Percentiles rank a stretch among this genome's conserved stretches.
phyloP scores from a whole-genome alignment of 2,329 filamentous ascomycete species.

The Calonectria leucothoes region DNA sequence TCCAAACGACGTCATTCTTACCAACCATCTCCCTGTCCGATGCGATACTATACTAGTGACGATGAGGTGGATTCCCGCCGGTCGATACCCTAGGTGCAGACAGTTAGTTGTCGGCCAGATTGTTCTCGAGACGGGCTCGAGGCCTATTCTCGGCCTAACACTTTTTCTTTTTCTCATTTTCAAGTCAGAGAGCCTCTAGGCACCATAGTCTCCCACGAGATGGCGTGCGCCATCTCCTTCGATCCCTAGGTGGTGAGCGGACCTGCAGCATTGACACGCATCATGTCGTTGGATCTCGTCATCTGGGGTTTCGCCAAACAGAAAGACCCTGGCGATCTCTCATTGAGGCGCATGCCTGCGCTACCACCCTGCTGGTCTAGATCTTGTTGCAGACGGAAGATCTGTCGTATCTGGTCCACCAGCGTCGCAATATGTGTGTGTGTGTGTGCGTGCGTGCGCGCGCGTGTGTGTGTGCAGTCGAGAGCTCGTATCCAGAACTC shows the following conservation, averaged over 20 bases:
- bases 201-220: constrained; percentile 13
- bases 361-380: constrained; percentile 33
- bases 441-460: no score
- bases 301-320: constrained; percentile 29
- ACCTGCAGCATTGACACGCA: constrained; percentile 44
- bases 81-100: constrained; percentile 2
- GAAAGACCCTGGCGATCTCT: constrained; percentile 43
- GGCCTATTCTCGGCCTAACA: constrained; percentile 7
- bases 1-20: constrained; percentile 26
- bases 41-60: neutral
- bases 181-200: constrained; percentile 12
- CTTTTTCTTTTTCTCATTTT: neutral
- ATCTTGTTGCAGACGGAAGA: constrained; percentile 31
- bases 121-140: constrained; percentile 5
- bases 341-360: constrained; percentile 22
- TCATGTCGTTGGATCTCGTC: constrained; percentile 33
- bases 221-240: constrained; percentile 14
- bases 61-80: neutral
- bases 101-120: neutral
- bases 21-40: neutral
- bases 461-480: constrained; percentile 7
- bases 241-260: constrained; percentile 24
- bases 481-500: constrained; percentile 30
- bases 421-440: constrained; percentile 8
- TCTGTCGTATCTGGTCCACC: constrained; percentile 24